Percentiles rank a stretch among this genome's conserved stretches.
Conservation (phyloP, 495 filamentous ascomycete species). For the Neurospora tetrasperma region DNA sequence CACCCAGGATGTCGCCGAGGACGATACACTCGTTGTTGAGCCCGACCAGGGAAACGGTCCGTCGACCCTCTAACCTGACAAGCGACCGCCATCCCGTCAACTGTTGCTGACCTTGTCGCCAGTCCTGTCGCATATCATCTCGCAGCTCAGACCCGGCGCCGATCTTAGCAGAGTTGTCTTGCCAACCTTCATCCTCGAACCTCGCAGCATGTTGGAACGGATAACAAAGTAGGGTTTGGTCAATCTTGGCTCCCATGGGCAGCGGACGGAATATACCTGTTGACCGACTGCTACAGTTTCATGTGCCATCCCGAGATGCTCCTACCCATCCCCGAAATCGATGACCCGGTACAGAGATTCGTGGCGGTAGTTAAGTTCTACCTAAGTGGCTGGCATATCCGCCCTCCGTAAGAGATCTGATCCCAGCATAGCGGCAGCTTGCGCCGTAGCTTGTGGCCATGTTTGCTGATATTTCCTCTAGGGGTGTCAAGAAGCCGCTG, state of each 20-base stretch:
- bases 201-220: conserved; percentile 92
- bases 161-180: conserved; percentile 90
- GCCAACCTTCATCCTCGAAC: conserved; percentile 96
- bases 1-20: conserved; percentile 39
- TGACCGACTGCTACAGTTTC: conserved; percentile 53
- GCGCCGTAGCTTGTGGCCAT: background rate
- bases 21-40: conserved; percentile 67
- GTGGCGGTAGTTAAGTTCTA: conserved; percentile 96
- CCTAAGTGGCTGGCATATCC: conserved; percentile 97
- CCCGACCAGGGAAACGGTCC: conserved; percentile 62
- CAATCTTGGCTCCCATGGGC: background rate
- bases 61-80: conserved; percentile 15
- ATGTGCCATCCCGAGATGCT: conserved; percentile 98
- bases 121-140: conserved; percentile 95
- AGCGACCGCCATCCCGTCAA: background rate
- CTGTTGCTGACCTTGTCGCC: conserved; percentile 8
- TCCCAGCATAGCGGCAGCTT: background rate
- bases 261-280: conserved; percentile 2
- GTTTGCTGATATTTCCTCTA: conserved; percentile 28
- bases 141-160: conserved; percentile 87
- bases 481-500: conserved; percentile 95
- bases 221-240: conserved; percentile 75
- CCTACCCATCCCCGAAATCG: conserved; percentile 72
- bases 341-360: conserved; percentile 87
- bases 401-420: conserved; percentile 62